phyloP scores from a whole-genome alignment of 306 rosid genomes.

The Dalbergia cochinchinensis region DNA sequence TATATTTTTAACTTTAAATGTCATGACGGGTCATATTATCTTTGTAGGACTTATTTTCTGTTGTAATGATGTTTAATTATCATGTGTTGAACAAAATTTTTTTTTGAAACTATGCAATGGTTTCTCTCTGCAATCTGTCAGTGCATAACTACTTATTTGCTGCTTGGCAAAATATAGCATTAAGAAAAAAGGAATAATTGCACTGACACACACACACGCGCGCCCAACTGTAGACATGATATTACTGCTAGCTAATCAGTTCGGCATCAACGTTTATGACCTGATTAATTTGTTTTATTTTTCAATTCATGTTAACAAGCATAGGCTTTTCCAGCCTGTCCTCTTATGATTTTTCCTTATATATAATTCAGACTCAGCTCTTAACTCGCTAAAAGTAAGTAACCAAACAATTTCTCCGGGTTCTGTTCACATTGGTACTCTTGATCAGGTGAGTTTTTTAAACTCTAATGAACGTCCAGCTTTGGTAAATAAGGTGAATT shows the following conservation, averaged over 20 bases:
- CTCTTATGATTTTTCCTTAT: slow-evolving; percentile 50
- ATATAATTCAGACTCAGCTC: slow-evolving; percentile 54
- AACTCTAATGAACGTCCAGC: slow-evolving; percentile 32
- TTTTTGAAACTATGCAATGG: slow-evolving; percentile 10
- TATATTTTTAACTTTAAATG: slow-evolving; percentile 1
- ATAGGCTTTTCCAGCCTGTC: background rate
- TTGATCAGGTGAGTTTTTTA: slow-evolving; percentile 57
- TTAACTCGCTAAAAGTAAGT: slow-evolving; percentile 54
- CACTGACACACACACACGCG: background rate
- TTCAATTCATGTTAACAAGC: slow-evolving; percentile 27
- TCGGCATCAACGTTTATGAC: background rate
- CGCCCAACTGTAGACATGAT: background rate
- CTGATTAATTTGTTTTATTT: slow-evolving; percentile 11
- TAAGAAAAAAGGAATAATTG: slow-evolving; percentile 2
- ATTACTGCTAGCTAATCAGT: slow-evolving; percentile 19
- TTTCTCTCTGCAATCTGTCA: background rate
- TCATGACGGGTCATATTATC: slow-evolving; percentile 23
- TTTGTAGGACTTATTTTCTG: slow-evolving; percentile 15
- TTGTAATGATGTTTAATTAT: slow-evolving; percentile 23
- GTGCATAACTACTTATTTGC: slow-evolving; percentile 2
- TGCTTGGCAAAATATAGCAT: slow-evolving; percentile 30
- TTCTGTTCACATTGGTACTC: slow-evolving; percentile 47
- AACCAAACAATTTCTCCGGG: slow-evolving; percentile 52
- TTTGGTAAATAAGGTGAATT: slow-evolving; percentile 29
- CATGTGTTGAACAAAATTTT: slow-evolving; percentile 1